Conservation (phyloP, 768 basidiomycete species). For the Mycena sanguinolenta region DNA sequence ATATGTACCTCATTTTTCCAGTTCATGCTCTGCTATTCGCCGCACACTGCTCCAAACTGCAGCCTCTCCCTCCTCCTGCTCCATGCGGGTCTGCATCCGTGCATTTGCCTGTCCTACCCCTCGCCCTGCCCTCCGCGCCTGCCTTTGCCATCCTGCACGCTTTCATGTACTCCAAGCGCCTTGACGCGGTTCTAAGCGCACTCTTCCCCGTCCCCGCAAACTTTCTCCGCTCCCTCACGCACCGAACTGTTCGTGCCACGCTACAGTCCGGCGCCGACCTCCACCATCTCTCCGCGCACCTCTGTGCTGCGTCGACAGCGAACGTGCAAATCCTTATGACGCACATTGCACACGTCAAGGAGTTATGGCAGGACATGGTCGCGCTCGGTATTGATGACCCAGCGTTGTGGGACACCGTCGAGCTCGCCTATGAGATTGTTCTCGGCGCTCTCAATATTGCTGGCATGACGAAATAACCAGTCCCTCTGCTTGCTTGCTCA, state of each 20-base stretch:
- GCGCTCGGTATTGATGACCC: conserved; percentile 80
- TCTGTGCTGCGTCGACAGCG: conserved; percentile 60
- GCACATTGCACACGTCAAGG: conserved; percentile 79
- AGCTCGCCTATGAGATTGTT: conserved; percentile 85
- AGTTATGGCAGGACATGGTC: conserved; percentile 85
- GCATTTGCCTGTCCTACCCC: conserved; percentile 76
- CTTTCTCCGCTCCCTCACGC: conserved; percentile 59
- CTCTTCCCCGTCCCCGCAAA: conserved; percentile 71
- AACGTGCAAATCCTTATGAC: conserved; percentile 60
- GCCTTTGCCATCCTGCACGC: conserved; percentile 75
- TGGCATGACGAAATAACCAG: conserved; percentile 33
- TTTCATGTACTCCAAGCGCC: conserved; percentile 78
- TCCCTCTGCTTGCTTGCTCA: background rate
- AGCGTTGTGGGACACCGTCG: conserved; percentile 82
- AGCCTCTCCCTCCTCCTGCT: conserved; percentile 59
- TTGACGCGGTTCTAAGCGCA: conserved; percentile 67
- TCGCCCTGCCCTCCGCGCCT: conserved; percentile 78
- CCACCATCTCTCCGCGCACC: conserved; percentile 68
- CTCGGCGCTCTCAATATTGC: conserved; percentile 67
- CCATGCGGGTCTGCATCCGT: conserved; percentile 47
- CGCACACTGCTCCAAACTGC: conserved; percentile 69
- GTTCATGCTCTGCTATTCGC: conserved; percentile 75
- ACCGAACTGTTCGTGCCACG: conserved; percentile 56
- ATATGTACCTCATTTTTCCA: conserved; percentile 67
- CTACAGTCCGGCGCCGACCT: conserved; percentile 65